Percentiles rank a stretch among this genome's conserved stretches.
Evolutionary conservation across 2,329 filamentous ascomycete genomes (phyloP).

Genomic region (Hypoxylon rubiginosum): DNA sequence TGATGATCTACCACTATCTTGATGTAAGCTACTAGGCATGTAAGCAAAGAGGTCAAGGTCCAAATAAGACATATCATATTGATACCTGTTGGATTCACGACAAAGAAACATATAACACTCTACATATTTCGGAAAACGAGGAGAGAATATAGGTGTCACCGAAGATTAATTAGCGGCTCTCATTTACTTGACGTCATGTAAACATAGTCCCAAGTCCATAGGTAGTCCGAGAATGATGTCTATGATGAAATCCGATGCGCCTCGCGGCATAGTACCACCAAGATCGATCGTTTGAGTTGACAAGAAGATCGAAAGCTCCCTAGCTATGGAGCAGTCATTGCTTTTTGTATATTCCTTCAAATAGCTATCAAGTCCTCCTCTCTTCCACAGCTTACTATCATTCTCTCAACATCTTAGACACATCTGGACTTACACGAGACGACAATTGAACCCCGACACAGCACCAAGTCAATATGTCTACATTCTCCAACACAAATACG

Average conservation of each 20-base stretch:
- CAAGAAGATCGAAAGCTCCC: background rate
- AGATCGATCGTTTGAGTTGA: slow-evolving; percentile 15
- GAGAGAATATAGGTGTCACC: background rate
- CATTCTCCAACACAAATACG: slow-evolving; percentile 71
- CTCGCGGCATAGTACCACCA: slow-evolving; percentile 1
- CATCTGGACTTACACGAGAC: background rate
- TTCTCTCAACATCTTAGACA: no score
- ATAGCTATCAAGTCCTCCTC: slow-evolving; percentile 4
- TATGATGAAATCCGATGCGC: slow-evolving; percentile 45
- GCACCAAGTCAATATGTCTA: slow-evolving; percentile 55
- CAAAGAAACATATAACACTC: background rate
- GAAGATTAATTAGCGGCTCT: background rate
- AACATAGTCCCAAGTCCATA: background rate
- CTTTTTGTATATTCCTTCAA: slow-evolving; percentile 4
- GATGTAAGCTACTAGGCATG: no score
- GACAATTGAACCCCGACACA: background rate
- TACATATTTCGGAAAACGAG: background rate
- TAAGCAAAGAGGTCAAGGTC: background rate
- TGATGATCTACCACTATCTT: no score
- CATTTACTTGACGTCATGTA: slow-evolving; percentile 43
- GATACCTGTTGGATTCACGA: background rate
- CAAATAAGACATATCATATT: background rate
- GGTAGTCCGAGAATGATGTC: slow-evolving; percentile 13
- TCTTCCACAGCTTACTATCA: no score
- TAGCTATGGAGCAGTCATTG: background rate